A percentile compares a stretch with the other conserved stretches of the same genome.
These are phyloP conservation scores for Adansonia digitata DNA, from an alignment of 345 rosid species.

Conservation along the genomic window DNA sequence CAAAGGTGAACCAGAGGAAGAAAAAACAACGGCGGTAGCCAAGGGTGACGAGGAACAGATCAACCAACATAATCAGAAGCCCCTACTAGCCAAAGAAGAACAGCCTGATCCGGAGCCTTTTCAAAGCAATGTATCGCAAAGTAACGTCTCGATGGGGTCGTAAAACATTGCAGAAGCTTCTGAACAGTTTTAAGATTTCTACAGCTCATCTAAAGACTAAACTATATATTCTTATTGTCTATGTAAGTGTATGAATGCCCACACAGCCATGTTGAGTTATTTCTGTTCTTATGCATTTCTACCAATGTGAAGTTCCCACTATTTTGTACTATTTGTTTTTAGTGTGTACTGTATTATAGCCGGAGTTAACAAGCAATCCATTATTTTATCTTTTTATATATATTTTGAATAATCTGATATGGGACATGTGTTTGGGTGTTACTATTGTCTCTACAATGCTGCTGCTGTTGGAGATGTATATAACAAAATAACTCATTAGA, in stretches of 20 bases:
- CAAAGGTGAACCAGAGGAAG: conserved; percentile 9
- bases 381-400: no score
- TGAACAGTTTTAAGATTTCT: conserved; percentile 45
- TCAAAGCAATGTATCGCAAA: conserved; percentile 1
- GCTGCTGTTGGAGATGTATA: no score
- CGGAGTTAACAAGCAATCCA: background rate
- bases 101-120: conserved; percentile 15
- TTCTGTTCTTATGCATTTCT: background rate
- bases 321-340: background rate
- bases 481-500: no score
- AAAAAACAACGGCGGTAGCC: background rate
- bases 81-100: conserved; percentile 15
- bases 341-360: background rate
- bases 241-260: no score
- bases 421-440: no score
- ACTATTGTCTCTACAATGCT: no score
- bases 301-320: background rate
- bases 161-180: conserved; percentile 46
- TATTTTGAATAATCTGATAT: no score
- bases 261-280: background rate
- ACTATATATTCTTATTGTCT: background rate
- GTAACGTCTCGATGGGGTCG: conserved; percentile 70
- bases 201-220: conserved; percentile 13
- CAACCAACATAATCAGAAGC: conserved; percentile 12
- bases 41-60: conserved; percentile 13